Base-by-base conservation (phyloP, 1,284 basidiomycete genomes). In the Wolfiporia cocos region DNA sequence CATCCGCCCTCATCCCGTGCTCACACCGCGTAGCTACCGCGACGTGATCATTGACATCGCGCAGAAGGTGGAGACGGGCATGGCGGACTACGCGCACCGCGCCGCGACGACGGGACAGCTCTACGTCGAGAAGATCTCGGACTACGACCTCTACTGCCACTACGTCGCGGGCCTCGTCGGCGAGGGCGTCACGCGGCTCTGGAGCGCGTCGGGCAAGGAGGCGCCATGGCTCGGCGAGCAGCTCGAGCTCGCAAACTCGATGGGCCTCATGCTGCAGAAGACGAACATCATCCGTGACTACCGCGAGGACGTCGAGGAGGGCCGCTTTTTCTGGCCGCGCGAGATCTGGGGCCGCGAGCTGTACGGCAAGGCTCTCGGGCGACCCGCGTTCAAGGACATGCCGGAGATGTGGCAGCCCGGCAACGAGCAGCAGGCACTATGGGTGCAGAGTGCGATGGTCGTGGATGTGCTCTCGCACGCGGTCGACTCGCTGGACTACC, bases 81-180 rank as follows among this genome's bases (percentile, higher is more conserved):
- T 99, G 96, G 92, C 95, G 23, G 91, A 95, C 64, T 98, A 89
- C 61, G 82, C 89, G 2, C 86, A 92, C 57, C 80, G 85, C 53
- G 84, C 90, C 4, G 86, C 81, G 1, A 77, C 78, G 11, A 79
- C 81, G 3, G 73, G 77, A 39, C 69, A 74, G 33, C 75, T 84
- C 39, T 86, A 86, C 58, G 71, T 94, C 46, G 74, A 80, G 43
- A 81, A 82, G 9, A 68, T 91, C 49, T 70, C 78, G 34, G 92
- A 97, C 54, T 97, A 95, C 65, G 92, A 98, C 63, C 75, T 98
- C 10, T 99, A 99, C 69, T 99, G 96, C 62, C 95, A 99, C 66
- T 98, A 96, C 63, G 96, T 98, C 49, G 96, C 95, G 3, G 96
- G 95, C 2, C 81, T 99, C 43, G 95, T 99, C 48, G 96, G 95